Evolutionary conservation across 345 rosid species (phyloP), one percentile per base, ranked within the genome.

Genomic region (Euphorbia pulcherrima): DNA sequence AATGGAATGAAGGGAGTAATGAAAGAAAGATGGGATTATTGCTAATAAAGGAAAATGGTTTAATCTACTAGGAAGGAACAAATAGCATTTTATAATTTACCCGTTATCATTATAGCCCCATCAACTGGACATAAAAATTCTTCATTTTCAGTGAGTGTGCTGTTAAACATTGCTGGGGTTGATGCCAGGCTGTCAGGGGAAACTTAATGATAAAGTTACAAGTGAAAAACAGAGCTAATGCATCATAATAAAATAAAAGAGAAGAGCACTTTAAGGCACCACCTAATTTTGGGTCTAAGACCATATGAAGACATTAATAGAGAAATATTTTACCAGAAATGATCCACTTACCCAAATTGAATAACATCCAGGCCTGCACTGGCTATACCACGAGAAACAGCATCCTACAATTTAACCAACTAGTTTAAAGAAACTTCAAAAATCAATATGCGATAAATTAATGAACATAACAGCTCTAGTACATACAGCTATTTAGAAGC

Each of bases 101-200:
- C 99, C 75, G 99, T 94, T 61, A 91, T 92, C 97, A 94, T 94
- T 68, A 94, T 86, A 81, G 97, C 94, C 58, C 99, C 99, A 77
- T 94, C 99, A 68, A 78, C 95, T 28, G 99, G 99, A 76, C 99
- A 94, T 64, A 84, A 67, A 77, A 83, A 76, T 27, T 81, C 64
- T 24, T 88, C 87, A 64, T 85, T 87, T 71, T 83, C 82, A 5
- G 96, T 87, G 61, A 94, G 83, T 23, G 99, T 87, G 80, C 99
- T 84, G 79, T 91, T 91, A 77, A 91, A 94, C 99, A 94, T 94
- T 63, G 99, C 99, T n/a, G 99, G 99, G 54, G 99, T 94, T 62
- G 99, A 94, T 54, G 99, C 96, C 80, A 94, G 80, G 68, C 97
- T 94, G 72, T 55, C 79, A 62, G 39, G 70, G 55, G 27, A 11